Conservation (phyloP, 2,329 filamentous ascomycete species). For the Neofusicoccum cordaticola region DNA sequence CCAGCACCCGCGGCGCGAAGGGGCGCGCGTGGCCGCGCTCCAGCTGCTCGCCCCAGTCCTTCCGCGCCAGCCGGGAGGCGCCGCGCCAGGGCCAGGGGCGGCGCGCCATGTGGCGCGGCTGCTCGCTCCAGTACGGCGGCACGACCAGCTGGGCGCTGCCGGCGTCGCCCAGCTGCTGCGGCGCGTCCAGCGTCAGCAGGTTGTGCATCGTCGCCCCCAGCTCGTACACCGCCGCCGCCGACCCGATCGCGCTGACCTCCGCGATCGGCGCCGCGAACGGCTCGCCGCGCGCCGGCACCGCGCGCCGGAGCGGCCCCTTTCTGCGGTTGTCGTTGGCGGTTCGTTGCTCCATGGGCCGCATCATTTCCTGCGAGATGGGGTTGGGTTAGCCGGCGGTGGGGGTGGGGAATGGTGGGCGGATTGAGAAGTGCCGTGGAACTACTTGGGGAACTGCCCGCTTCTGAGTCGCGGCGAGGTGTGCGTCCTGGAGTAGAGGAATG, state of each 20-base stretch:
- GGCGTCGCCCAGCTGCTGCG: not conserved
- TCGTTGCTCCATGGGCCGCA: not conserved
- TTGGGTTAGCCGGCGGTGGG: not conserved
- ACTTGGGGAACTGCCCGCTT: too few relatives aligned
- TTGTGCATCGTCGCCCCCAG: not conserved
- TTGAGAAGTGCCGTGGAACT: too few relatives aligned
- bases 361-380: not conserved
- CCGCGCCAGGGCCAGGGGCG: not conserved
- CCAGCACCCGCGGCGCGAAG: too few relatives aligned
- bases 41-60: too few relatives aligned
- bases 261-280: not conserved
- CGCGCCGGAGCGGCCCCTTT: not conserved
- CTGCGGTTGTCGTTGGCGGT: not conserved
- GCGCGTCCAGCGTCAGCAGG: not conserved
- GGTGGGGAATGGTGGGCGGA: too few relatives aligned
- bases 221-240: not conserved
- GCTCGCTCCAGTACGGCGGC: not conserved
- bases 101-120: not conserved
- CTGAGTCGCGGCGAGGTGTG: too few relatives aligned
- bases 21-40: not conserved
- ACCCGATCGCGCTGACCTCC: not conserved
- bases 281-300: not conserved
- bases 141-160: not conserved
- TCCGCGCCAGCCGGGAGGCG: too few relatives aligned
- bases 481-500: not conserved